Evolutionary conservation across 2,329 filamentous ascomycete genomes (phyloP).

Genomic region (Penicillium occitanis): DNA sequence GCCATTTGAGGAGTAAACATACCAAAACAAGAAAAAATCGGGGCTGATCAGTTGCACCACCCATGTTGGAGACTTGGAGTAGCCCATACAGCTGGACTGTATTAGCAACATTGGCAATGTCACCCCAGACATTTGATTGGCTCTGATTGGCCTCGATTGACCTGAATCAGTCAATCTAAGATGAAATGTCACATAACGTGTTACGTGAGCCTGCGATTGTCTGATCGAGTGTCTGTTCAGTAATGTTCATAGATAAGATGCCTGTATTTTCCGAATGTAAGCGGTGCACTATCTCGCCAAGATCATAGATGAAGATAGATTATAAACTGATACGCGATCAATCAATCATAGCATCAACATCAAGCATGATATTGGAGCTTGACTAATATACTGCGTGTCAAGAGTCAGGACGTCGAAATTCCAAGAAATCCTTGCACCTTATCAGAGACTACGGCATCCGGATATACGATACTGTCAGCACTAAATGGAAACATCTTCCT

Average conservation of each 20-base stretch:
- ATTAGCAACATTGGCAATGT: conserved; percentile 6
- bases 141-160: background rate
- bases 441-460: background rate
- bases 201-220: background rate
- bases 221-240: background rate
- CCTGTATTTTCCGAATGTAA: conserved; percentile 2
- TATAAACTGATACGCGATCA: background rate
- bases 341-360: too few relatives aligned
- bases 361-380: background rate
- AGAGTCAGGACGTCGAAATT: background rate
- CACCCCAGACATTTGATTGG: background rate
- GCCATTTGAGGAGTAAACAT: background rate
- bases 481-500: background rate
- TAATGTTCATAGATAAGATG: background rate
- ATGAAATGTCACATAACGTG: background rate
- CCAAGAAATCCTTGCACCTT: background rate
- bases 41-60: background rate
- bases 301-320: background rate
- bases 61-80: background rate
- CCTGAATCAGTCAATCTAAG: background rate
- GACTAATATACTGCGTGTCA: background rate
- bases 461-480: background rate
- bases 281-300: background rate
- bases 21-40: background rate
- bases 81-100: background rate